These are phyloP conservation scores for Globisporangium middletonii DNA, from an alignment of 352 stramenopile genomes.

Conservation along the genomic window DNA sequence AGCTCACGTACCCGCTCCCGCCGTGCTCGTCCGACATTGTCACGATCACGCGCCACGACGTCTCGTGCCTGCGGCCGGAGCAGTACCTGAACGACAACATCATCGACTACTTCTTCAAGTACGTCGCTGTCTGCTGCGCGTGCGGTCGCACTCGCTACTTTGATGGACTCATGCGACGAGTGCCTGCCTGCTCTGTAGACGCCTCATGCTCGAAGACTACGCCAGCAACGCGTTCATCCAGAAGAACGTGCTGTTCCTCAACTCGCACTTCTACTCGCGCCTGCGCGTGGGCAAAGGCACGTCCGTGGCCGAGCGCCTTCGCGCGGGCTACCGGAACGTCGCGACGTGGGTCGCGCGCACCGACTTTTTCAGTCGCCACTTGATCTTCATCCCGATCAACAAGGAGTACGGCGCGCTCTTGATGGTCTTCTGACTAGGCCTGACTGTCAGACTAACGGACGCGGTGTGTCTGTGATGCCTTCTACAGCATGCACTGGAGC, in stretches of 20 bases:
- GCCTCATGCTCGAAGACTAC: conserved; percentile 52
- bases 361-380: conserved; percentile 61
- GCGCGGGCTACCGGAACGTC: conserved; percentile 74
- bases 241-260: conserved; percentile 71
- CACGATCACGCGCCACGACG: conserved; percentile 60
- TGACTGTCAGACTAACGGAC: not conserved
- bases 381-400: conserved; percentile 88
- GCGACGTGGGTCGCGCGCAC: conserved; percentile 61
- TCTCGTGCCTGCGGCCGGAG: conserved; percentile 45
- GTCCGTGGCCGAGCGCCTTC: conserved; percentile 23
- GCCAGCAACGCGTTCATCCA: conserved; percentile 34
- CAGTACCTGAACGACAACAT: conserved; percentile 92
- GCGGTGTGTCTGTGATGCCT: not conserved
- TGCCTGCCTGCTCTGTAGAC: conserved; percentile 17
- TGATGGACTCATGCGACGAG: not conserved
- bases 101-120: conserved; percentile 92
- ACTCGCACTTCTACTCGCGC: conserved; percentile 72
- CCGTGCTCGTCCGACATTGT: conserved; percentile 70
- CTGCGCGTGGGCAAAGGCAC: conserved; percentile 41
- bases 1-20: conserved; percentile 68
- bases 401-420: conserved; percentile 49
- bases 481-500: conserved; percentile 72
- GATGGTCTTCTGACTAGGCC: no score
- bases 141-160: not conserved
- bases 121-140: conserved; percentile 8